Evolutionary conservation across 2,329 filamentous ascomycete genomes (phyloP).

Genomic region (Fusarium sp.): DNA sequence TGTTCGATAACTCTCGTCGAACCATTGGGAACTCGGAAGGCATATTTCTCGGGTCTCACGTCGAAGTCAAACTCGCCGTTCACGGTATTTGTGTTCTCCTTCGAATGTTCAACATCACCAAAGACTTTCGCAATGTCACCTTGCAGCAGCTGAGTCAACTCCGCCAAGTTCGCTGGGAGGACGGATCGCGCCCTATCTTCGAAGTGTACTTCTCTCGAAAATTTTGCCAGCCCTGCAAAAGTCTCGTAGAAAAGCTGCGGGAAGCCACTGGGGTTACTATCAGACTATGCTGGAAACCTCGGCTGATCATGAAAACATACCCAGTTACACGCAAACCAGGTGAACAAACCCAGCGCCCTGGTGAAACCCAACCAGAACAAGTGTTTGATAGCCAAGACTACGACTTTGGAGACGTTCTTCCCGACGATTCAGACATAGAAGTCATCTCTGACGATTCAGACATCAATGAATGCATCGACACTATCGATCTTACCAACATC

Average conservation of each 20-base stretch:
- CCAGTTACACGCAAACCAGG: not conserved
- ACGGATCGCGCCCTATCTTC: slow-evolving; percentile 47
- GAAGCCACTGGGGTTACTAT: slow-evolving; percentile 48
- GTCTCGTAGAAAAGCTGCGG: slow-evolving; percentile 45
- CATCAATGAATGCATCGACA: slow-evolving; percentile 16
- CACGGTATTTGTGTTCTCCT: slow-evolving; percentile 51
- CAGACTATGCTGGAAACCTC: slow-evolving; percentile 46
- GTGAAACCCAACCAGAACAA: not conserved
- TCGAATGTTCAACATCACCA: slow-evolving; percentile 42
- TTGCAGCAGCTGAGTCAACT: slow-evolving; percentile 43
- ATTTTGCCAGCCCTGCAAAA: slow-evolving; percentile 49
- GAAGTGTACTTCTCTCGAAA: slow-evolving; percentile 55
- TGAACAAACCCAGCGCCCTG: not conserved
- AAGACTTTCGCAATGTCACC: slow-evolving; percentile 40
- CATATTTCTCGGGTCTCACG: slow-evolving; percentile 53
- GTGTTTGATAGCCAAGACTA: slow-evolving; percentile 36
- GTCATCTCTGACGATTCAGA: slow-evolving; percentile 25
- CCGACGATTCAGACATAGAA: slow-evolving; percentile 30
- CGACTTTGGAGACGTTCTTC: slow-evolving; percentile 41
- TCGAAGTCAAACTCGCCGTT: slow-evolving; percentile 57
- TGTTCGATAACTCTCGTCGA: slow-evolving; percentile 46
- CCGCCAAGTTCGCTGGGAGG: slow-evolving; percentile 39
- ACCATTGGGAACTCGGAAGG: slow-evolving; percentile 31
- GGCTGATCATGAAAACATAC: slow-evolving; percentile 49
- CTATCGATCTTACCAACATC: slow-evolving; percentile 39